Percentiles rank a stretch among this genome's conserved stretches.
Conservation (phyloP, 768 basidiomycete genomes). For the Suillus clintonianus region DNA sequence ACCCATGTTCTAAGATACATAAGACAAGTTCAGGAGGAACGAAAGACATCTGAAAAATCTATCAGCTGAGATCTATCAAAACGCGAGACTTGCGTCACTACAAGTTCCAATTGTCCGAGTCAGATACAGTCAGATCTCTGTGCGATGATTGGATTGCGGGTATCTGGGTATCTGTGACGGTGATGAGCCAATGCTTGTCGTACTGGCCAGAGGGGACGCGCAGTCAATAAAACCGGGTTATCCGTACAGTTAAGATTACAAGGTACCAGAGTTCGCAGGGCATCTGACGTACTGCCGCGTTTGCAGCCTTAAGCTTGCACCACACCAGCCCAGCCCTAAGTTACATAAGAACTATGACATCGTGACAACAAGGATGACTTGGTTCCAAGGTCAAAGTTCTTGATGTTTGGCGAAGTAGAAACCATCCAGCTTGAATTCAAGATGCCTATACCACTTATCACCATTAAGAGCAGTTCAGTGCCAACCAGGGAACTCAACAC, state of each 20-base stretch:
- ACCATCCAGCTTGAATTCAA: neutral
- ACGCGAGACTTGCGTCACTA: neutral
- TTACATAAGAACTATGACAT: neutral
- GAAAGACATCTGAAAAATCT: conserved; percentile 10
- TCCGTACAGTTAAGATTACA: neutral
- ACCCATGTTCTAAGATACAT: conserved; percentile 23
- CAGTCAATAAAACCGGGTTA: neutral
- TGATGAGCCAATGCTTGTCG: conserved; percentile 15
- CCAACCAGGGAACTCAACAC: neutral
- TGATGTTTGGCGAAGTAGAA: too few relatives aligned
- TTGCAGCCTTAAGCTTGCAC: neutral
- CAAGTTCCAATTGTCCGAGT: neutral
- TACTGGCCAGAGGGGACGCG: neutral
- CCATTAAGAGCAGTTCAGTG: too few relatives aligned
- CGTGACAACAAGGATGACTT: neutral
- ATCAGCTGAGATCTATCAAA: neutral
- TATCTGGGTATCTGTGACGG: conserved; percentile 10
- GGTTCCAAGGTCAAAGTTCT: neutral
- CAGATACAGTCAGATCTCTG: neutral
- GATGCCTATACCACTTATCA: neutral
- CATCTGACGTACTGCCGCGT: neutral
- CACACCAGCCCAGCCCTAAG: too few relatives aligned
- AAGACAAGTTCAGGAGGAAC: conserved; percentile 26
- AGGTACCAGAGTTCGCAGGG: neutral
- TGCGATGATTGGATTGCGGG: neutral